These are phyloP conservation scores for Cryptosporidium tyzzeri DNA, from an alignment of 169 alveolate species.

Conservation along the genomic window DNA sequence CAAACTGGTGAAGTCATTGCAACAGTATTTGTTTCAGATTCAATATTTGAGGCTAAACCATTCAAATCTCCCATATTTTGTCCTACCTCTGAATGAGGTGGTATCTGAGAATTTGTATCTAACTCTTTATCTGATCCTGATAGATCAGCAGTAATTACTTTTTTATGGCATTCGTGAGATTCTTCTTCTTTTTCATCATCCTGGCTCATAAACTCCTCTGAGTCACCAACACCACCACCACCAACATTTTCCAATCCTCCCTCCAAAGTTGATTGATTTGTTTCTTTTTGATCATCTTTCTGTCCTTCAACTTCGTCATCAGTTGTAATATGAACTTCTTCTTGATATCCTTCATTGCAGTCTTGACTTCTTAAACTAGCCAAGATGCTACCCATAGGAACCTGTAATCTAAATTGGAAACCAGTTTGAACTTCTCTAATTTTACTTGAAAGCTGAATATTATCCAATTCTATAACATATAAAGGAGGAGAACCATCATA, in stretches of 20 bases:
- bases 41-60: background rate
- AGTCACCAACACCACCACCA: background rate
- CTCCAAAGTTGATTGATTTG: background rate
- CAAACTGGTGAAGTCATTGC: background rate
- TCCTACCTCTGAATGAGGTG: background rate
- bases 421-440: conserved; percentile 67
- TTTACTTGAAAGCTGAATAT: conserved; percentile 64
- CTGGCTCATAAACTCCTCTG: background rate
- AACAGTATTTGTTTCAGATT: background rate
- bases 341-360: background rate
- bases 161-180: background rate
- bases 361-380: background rate
- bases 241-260: background rate
- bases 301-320: background rate
- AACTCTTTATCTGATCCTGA: background rate
- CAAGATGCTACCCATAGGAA: conserved; percentile 48
- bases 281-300: background rate
- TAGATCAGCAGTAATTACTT: background rate
- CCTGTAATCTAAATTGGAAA: conserved; percentile 63
- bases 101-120: background rate
- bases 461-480: conserved; percentile 61
- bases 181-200: background rate
- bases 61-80: background rate
- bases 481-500: conserved; percentile 59
- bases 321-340: background rate